A percentile compares a stretch with the other conserved stretches of the same genome.
These are phyloP conservation scores for Ustilago crameri DNA, from an alignment of 1,284 basidiomycete genomes.

Conservation along the genomic window DNA sequence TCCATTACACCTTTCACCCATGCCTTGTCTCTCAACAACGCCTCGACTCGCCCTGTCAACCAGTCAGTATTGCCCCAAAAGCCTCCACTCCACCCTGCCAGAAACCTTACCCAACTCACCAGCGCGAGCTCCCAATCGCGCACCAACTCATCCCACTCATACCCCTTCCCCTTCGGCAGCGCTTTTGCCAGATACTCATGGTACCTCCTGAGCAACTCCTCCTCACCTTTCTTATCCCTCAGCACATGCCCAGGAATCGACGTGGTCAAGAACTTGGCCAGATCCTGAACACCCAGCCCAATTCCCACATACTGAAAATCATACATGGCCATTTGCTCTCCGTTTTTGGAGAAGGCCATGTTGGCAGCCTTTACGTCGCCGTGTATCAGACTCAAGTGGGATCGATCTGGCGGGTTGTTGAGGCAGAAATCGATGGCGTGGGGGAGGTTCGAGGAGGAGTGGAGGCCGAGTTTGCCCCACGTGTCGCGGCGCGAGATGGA, in stretches of 20 bases:
- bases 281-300: slow-evolving; percentile 44
- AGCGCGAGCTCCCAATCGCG: slow-evolving; percentile 47
- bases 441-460: slow-evolving; percentile 19
- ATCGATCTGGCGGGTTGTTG: slow-evolving; percentile 21
- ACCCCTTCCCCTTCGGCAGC: slow-evolving; percentile 14
- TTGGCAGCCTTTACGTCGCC: slow-evolving; percentile 57
- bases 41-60: slow-evolving; percentile 28
- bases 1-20: slow-evolving; percentile 21
- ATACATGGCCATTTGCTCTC: slow-evolving; percentile 36
- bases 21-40: slow-evolving; percentile 20
- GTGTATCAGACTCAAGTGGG: slow-evolving; percentile 35
- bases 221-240: slow-evolving; percentile 6
- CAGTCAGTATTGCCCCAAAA: slow-evolving; percentile 54
- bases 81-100: slow-evolving; percentile 50
- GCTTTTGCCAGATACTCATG: slow-evolving; percentile 6
- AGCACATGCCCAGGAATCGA: slow-evolving; percentile 16
- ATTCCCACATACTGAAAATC: slow-evolving; percentile 57
- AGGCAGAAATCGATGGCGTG: slow-evolving; percentile 34
- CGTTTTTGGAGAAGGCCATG: slow-evolving; percentile 39
- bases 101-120: slow-evolving; percentile 47
- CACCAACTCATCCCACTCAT: slow-evolving; percentile 23
- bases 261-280: slow-evolving; percentile 51
- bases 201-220: slow-evolving; percentile 25
- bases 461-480: slow-evolving; percentile 35
- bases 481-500: slow-evolving; percentile 15